Conservation (phyloP, 2,329 filamentous ascomycete species). For the Metarhizium rileyi region DNA sequence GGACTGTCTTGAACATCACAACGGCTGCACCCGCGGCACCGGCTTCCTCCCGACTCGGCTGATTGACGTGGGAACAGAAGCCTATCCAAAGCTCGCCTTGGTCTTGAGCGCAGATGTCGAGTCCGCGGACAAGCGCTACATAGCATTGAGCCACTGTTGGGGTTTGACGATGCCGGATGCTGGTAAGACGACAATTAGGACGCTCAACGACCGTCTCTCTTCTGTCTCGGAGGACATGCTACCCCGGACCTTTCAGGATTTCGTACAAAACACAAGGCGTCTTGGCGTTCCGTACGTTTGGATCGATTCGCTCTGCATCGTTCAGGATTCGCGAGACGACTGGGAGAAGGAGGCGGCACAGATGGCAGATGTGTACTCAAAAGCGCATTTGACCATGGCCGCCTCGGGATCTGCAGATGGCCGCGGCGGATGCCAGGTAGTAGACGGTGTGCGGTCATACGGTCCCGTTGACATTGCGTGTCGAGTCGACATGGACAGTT, state of each 20-base stretch:
- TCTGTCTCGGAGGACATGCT: neutral
- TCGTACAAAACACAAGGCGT: conserved; percentile 8
- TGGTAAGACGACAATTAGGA: neutral
- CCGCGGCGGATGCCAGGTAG: neutral
- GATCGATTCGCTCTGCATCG: conserved; percentile 19
- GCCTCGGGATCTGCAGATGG: conserved; percentile 1
- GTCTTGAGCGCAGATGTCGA: neutral
- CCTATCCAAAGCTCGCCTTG: neutral
- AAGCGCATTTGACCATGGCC: conserved; percentile 6
- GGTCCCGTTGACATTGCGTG: conserved; percentile 2
- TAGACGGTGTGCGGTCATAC: neutral
- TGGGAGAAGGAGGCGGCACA: conserved; percentile 10
- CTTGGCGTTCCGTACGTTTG: conserved; percentile 14
- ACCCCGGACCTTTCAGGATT: conserved; percentile 12
- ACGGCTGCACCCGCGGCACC: neutral
- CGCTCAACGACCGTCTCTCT: neutral
- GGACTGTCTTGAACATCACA: neutral
- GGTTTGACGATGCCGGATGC: neutral
- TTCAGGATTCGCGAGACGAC: conserved; percentile 13
- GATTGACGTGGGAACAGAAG: neutral
- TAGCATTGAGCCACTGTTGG: neutral
- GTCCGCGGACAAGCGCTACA: neutral
- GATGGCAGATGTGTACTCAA: conserved; percentile 12
- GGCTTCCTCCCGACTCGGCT: neutral
- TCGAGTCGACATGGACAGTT: neutral